These are phyloP conservation scores for Remersonia thermophila DNA, from an alignment of 2,329 filamentous ascomycete species.

Conservation along the genomic window DNA sequence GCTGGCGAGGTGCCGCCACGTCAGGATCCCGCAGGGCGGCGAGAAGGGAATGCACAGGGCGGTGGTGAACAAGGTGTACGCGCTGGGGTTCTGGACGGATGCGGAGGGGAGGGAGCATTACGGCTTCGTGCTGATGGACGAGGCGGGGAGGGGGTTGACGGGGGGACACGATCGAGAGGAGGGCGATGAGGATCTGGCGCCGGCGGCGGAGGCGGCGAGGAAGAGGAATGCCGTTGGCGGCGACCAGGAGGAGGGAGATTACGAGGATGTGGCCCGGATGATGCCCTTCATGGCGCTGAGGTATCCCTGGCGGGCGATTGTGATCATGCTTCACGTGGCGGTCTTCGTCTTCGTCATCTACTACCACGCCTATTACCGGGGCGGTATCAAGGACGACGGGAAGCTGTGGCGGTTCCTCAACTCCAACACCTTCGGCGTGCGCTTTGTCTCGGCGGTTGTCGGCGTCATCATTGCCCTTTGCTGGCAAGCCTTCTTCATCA, in stretches of 20 bases:
- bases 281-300: slow-evolving; percentile 26
- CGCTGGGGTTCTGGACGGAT: slow-evolving; percentile 20
- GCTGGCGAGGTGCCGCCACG: slow-evolving; percentile 21
- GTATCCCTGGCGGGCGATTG: slow-evolving; percentile 23
- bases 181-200: neutral
- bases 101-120: slow-evolving; percentile 19
- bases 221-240: neutral
- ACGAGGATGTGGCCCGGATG: slow-evolving; percentile 1
- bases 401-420: slow-evolving; percentile 23
- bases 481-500: slow-evolving; percentile 29
- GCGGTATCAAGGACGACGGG: slow-evolving; percentile 12
- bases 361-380: slow-evolving; percentile 28
- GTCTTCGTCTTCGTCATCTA: slow-evolving; percentile 28
- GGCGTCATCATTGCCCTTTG: slow-evolving; percentile 30
- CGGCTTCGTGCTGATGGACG: slow-evolving; percentile 22
- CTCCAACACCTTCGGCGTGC: slow-evolving; percentile 29
- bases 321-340: slow-evolving; percentile 23
- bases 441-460: slow-evolving; percentile 30
- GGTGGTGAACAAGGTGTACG: slow-evolving; percentile 18
- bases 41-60: slow-evolving; percentile 14
- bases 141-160: slow-evolving; percentile 15
- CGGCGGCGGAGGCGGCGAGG: neutral
- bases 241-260: slow-evolving; percentile 5
- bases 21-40: slow-evolving; percentile 16
- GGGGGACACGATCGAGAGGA: slow-evolving; percentile 2